Percentiles rank a stretch among this genome's conserved stretches.
Conservation (phyloP, 805 yeast genomes). For the Ogataea glucozyma region DNA sequence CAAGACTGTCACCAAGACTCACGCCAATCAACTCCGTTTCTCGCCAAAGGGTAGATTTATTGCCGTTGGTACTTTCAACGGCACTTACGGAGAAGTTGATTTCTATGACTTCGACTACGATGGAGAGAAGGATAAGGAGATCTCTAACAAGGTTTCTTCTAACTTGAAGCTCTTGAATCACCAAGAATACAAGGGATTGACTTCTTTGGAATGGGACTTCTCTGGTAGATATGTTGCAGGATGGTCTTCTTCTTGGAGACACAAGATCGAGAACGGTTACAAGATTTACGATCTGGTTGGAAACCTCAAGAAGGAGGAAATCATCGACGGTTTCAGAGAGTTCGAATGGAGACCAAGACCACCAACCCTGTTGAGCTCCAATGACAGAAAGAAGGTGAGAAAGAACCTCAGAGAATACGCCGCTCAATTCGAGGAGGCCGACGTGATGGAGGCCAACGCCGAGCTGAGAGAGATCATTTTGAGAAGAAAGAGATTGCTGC, state of each 20-base stretch:
- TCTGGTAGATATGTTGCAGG: constrained; percentile 89
- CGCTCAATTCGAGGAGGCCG: constrained; percentile 91
- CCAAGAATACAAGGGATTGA: constrained; percentile 72
- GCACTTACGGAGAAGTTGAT: constrained; percentile 60
- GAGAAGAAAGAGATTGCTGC: constrained; percentile 75
- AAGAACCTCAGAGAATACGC: constrained; percentile 86
- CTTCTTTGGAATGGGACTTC: constrained; percentile 91
- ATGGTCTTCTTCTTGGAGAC: constrained; percentile 86
- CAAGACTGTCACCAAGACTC: constrained; percentile 59
- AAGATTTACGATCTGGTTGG: constrained; percentile 86
- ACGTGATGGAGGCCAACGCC: constrained; percentile 93
- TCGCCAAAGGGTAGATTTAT: constrained; percentile 93
- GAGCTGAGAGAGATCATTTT: constrained; percentile 88
- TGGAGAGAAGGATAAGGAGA: constrained; percentile 51
- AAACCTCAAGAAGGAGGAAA: constrained; percentile 68
- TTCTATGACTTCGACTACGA: constrained; percentile 86
- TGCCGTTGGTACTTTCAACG: constrained; percentile 46
- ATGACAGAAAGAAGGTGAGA: constrained; percentile 85
- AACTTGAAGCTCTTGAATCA: constrained; percentile 62
- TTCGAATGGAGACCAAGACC: constrained; percentile 99
- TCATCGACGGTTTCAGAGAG: constrained; percentile 79
- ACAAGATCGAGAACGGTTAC: constrained; percentile 87
- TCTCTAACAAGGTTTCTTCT: constrained; percentile 51
- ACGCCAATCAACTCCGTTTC: constrained; percentile 76
- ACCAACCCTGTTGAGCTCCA: constrained; percentile 66